These are phyloP conservation scores for Mycogone perniciosa DNA, from an alignment of 2,329 filamentous ascomycete genomes.

Conservation along the genomic window DNA sequence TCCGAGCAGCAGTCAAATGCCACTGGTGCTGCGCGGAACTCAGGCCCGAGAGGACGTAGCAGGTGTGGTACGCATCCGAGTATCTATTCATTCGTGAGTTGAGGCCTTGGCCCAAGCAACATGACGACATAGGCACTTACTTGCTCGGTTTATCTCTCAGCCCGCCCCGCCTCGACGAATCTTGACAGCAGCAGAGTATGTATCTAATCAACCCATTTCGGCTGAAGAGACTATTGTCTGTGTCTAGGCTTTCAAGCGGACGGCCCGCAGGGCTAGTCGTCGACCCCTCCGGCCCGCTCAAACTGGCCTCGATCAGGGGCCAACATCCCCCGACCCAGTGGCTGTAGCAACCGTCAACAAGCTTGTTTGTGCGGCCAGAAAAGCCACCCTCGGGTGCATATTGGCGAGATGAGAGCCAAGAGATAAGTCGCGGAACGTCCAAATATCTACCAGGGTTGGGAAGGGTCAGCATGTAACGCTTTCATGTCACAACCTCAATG, in stretches of 20 bases:
- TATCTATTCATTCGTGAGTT: constrained; percentile 38
- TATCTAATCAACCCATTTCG: constrained; percentile 82
- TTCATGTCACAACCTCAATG: constrained; percentile 27
- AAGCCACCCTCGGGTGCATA: constrained; percentile 89
- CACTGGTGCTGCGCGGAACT: constrained; percentile 72
- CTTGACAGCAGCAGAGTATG: constrained; percentile 83
- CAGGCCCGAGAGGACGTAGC: constrained; percentile 82
- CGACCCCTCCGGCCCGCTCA: constrained; percentile 46
- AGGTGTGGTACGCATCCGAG: constrained; percentile 87
- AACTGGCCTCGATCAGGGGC: constrained; percentile 77
- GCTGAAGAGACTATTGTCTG: constrained; percentile 58
- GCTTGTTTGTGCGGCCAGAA: constrained; percentile 90
- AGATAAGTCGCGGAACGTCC: constrained; percentile 67
- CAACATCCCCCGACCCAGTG: constrained; percentile 97
- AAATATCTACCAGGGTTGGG: constrained; percentile 53
- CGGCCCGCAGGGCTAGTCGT: constrained; percentile 23
- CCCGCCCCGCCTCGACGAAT: constrained; percentile 63
- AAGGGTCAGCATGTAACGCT: constrained; percentile 27
- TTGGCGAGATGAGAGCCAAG: constrained; percentile 86
- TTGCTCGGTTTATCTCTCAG: constrained; percentile 90
- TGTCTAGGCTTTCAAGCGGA: constrained; percentile 22
- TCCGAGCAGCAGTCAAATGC: constrained; percentile 35
- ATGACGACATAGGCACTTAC: constrained; percentile 42
- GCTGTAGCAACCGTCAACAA: constrained; percentile 96
- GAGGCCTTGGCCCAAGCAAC: constrained; percentile 1